These are phyloP conservation scores for Leptographium galeiforme DNA, from an alignment of 2,329 filamentous ascomycete species.

Conservation along the genomic window DNA sequence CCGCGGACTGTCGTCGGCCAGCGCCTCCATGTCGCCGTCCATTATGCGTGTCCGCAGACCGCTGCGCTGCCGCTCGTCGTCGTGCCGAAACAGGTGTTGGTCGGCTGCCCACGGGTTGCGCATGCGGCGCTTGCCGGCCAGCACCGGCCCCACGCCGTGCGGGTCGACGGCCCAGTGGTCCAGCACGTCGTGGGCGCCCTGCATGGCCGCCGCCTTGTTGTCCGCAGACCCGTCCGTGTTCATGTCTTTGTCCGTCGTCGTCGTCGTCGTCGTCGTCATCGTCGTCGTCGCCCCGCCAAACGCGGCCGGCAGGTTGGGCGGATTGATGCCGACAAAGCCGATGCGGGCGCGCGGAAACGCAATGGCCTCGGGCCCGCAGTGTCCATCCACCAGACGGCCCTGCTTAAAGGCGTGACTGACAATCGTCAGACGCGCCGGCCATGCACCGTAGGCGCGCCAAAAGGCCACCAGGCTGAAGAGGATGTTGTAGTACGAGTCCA, in stretches of 20 bases:
- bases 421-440: slow-evolving; percentile 47
- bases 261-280: background rate
- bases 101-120: slow-evolving; percentile 35
- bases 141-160: slow-evolving; percentile 30
- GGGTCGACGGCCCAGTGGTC: slow-evolving; percentile 38
- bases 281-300: slow-evolving; percentile 16
- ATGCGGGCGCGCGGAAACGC: slow-evolving; percentile 33
- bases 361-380: slow-evolving; percentile 43
- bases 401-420: slow-evolving; percentile 60
- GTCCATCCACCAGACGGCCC: slow-evolving; percentile 45
- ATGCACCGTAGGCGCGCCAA: slow-evolving; percentile 36
- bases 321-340: slow-evolving; percentile 50
- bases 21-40: slow-evolving; percentile 20
- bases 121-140: slow-evolving; percentile 32
- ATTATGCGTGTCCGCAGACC: slow-evolving; percentile 11
- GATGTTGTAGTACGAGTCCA: slow-evolving; percentile 79
- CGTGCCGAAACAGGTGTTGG: slow-evolving; percentile 29
- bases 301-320: slow-evolving; percentile 25
- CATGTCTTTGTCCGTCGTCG: background rate
- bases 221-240: background rate
- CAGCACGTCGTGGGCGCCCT: slow-evolving; percentile 28
- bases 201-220: slow-evolving; percentile 25
- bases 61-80: slow-evolving; percentile 21
- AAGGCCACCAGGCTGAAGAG: slow-evolving; percentile 55
- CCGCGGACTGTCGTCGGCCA: slow-evolving; percentile 24